Conservation (phyloP, 352 stramenopile species). For the Phytophthora nicotianae region DNA sequence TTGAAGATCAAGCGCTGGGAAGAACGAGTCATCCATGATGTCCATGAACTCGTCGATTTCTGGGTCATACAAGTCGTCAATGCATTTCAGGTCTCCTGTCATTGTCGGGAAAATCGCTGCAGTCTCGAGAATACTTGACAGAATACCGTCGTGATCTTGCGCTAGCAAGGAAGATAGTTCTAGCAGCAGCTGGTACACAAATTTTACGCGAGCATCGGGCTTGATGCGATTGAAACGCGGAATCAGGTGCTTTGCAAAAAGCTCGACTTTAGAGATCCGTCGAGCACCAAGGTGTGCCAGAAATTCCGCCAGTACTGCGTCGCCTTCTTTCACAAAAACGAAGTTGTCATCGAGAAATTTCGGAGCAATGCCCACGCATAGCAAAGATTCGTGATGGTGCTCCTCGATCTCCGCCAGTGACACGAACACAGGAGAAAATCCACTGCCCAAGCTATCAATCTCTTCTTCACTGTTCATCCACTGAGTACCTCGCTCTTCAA, state of each 20-base stretch:
- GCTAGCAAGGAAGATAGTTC: constrained; percentile 47
- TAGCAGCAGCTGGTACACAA: constrained; percentile 49
- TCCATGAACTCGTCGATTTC: constrained; percentile 72
- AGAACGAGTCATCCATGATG: constrained; percentile 76
- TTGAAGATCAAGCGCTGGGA: constrained; percentile 65
- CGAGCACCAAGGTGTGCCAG: constrained; percentile 39
- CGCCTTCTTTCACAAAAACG: constrained; percentile 51
- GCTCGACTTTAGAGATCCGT: constrained; percentile 51
- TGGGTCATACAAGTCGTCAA: constrained; percentile 72
- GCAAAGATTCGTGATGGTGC: constrained; percentile 20
- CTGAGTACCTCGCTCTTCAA: constrained; percentile 27
- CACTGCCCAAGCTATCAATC: constrained; percentile 13
- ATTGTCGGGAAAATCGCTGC: constrained; percentile 67
- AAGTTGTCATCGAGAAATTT: constrained; percentile 61
- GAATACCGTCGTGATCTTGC: constrained; percentile 46
- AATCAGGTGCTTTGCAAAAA: constrained; percentile 57
- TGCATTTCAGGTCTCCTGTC: constrained; percentile 55
- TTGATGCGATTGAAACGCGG: constrained; percentile 47
- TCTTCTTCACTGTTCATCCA: constrained; percentile 28
- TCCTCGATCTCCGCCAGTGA: constrained; percentile 30
- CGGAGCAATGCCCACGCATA: constrained; percentile 50
- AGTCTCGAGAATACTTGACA: constrained; percentile 50
- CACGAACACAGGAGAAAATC: constrained; percentile 34
- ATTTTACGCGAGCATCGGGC: constrained; percentile 38
- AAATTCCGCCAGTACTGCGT: constrained; percentile 37